Percentiles rank a stretch among this genome's conserved stretches.
Conservation (phyloP, 768 basidiomycete species). For the Gelatoporia subvermispora region DNA sequence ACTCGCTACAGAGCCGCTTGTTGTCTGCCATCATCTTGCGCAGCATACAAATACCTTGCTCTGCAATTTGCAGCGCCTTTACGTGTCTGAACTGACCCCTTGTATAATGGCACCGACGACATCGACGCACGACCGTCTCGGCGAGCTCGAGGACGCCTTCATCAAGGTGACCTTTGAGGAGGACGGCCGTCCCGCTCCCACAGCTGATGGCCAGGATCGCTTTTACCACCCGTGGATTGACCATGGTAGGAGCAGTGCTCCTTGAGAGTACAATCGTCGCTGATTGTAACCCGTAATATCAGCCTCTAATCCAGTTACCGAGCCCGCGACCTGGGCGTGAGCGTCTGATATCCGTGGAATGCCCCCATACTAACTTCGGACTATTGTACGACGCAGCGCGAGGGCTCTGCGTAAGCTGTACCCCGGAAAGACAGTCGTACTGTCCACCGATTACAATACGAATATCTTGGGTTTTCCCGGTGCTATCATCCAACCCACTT, state of each 20-base stretch:
- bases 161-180: conserved; percentile 41
- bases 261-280: too few relatives aligned
- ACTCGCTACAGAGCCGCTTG: too few relatives aligned
- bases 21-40: too few relatives aligned
- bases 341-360: conserved; percentile 7
- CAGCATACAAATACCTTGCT: too few relatives aligned
- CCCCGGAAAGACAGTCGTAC: conserved; percentile 56
- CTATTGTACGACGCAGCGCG: conserved; percentile 23
- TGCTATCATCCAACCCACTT: conserved; percentile 38
- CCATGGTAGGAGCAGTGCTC: conserved; percentile 32
- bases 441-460: conserved; percentile 41
- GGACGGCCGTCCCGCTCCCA: conserved; percentile 6
- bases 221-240: conserved; percentile 52
- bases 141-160: conserved; percentile 35
- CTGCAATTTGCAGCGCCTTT: background rate
- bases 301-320: conserved; percentile 24
- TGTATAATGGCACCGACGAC: background rate
- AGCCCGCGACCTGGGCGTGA: conserved; percentile 44
- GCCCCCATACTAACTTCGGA: conserved; percentile 3
- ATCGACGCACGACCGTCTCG: background rate
- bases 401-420: conserved; percentile 53
- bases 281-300: background rate
- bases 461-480: conserved; percentile 50
- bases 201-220: conserved; percentile 18
- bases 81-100: background rate